Base-by-base conservation (phyloP, 176 grass and related monocot species). In the Elaeis guineensis region DNA sequence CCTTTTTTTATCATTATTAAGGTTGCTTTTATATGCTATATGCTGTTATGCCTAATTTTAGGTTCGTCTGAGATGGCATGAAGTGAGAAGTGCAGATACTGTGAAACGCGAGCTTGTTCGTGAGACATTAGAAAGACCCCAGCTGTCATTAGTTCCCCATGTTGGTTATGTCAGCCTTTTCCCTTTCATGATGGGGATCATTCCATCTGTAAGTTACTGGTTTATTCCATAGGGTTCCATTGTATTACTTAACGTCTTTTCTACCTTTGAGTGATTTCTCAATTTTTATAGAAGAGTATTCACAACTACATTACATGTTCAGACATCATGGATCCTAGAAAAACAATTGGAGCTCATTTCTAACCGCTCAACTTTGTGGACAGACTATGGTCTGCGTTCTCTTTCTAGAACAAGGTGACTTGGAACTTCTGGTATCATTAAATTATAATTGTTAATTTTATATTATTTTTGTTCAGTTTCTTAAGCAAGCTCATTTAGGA, bases 141-240 rank as follows among this genome's bases (percentile, higher is more conserved):
- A 83, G 26, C 70, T 91, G 30, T 67, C 73, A 75, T 68, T 97
- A 71, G 84, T 97, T 69, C 92, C 92, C 19, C 92, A 97, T 85
- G 71, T 97, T 87, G 92, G 92, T 61, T 97, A 90, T 75, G 83
- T 91, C 76, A 91, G 80, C 69, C 81, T 97, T 55, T 97, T 97
- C 72, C 92, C 92, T 70, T 82, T 97, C 62, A 91, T 97, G 80
- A 91, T 97, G 92, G 83, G 86, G 16, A 68, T 83, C 50, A 88
- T 97, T 79, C 92, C 87, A 63, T 62, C 92, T 80, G 92, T 96
- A 82, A 82, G 75, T 70, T 16, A 19, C 49, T 15, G 7, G 11
- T 35, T 23, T 64, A 1, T 21, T 25, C 44, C 51, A 19, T 39
- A 66, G 7, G 35, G 35, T 9, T 44, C 35, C 11, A 44, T 44